Percentiles rank a stretch among this genome's conserved stretches.
These are phyloP conservation scores for Acanthamoeba healyi DNA, from an alignment of 208 protist genomes.

Conservation along the genomic window DNA sequence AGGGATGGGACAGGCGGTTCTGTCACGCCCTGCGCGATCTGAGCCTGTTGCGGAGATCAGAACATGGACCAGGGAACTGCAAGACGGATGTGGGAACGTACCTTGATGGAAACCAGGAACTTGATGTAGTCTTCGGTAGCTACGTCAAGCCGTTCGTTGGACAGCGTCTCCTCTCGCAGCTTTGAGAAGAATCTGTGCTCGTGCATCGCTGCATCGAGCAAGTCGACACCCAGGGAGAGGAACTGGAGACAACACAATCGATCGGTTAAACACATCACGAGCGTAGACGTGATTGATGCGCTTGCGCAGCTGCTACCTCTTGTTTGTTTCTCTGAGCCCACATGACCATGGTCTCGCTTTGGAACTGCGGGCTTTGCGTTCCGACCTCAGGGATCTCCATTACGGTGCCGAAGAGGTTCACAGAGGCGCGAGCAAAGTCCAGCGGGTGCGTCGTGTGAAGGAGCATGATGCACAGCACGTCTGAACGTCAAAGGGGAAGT, in stretches of 20 bases:
- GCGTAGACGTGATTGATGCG: too few species aligned
- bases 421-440: not conserved
- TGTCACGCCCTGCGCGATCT: not conserved
- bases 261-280: not conserved
- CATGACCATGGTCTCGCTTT: not conserved
- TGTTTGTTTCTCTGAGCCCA: conserved; percentile 18
- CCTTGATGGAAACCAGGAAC: conserved; percentile 2
- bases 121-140: not conserved
- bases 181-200: not conserved
- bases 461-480: conserved; percentile 9
- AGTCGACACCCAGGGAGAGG: not conserved
- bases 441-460: not conserved
- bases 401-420: not conserved
- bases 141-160: not conserved
- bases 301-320: too few species aligned
- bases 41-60: too few species aligned
- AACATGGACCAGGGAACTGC: too few species aligned
- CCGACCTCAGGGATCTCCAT: conserved; percentile 24
- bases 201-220: not conserved
- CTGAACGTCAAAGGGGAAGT: too few species aligned
- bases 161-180: not conserved
- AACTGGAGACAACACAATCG: not conserved
- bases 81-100: too few species aligned
- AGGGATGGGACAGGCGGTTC: not conserved
- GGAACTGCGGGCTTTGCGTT: not conserved